Evolutionary conservation across 768 basidiomycete genomes (phyloP), one percentile per base, ranked within the genome.

Genomic region (Rhodosporidiobolus sp.): DNA sequence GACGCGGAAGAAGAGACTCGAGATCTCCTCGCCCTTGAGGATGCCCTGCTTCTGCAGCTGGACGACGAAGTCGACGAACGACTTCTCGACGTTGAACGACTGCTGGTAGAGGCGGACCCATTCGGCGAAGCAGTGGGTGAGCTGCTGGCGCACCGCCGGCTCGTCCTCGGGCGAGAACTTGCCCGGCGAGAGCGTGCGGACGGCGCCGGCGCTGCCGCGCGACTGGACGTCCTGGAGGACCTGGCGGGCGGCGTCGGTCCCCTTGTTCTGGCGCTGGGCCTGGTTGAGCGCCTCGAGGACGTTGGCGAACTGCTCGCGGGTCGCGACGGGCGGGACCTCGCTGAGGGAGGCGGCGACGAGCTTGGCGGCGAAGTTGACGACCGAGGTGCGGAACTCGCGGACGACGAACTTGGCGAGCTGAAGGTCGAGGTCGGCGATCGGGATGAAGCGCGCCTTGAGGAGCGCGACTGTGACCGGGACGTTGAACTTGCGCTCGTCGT

Each of bases 401-500:
- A 86, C 86, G 70, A 97, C 82, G 72, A 89, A 86, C 80, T 94
- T 93, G 34, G 93, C 92, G 50, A 99, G 83, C 80, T 94, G 92
- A 73, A 90, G 88, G 80, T 99, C 96, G 79, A 92, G 89, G 49
- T 93, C 86, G 24, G 84, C 83, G 45, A 88, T 84, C 74, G 86
- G 87, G 79, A 99, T 85, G 32, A 98, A 86, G 61, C 90, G 88
- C 65, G 90, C 90, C 55, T 90, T 87, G 65, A 98, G 83, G 49
- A 99, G 85, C 3, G 92, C 90, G 38, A 92, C 88, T 0, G 94
- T 96, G 75, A 96, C 95, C 19, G 93, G 87, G 19, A 98, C 88
- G 79, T 97, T 97, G 82, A 91, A 90, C 83, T 99, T 99, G 77
- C 96, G 92, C 92, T 94, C 91, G 79, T 99, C 96, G 79, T 98